A percentile compares a stretch with the other conserved stretches of the same genome.
phyloP scores from a whole-genome alignment of 2,329 filamentous ascomycete species.

The Colletotrichum orbiculare region DNA sequence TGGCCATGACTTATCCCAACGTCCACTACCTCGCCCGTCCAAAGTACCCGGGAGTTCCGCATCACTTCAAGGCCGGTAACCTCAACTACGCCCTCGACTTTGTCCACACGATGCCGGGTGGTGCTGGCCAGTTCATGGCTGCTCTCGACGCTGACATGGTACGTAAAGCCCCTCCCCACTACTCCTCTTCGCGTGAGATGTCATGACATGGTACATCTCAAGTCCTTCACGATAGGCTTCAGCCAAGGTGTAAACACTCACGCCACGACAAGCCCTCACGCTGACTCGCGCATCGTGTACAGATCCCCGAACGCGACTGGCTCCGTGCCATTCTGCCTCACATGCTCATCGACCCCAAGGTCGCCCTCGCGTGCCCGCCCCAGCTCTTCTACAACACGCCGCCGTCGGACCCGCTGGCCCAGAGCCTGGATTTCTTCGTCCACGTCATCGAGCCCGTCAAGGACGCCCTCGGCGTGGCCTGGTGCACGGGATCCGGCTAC shows the following conservation, averaged over 20 bases:
- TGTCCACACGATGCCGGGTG: slow-evolving; percentile 61
- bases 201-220: no score
- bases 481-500: slow-evolving; percentile 74
- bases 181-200: not conserved
- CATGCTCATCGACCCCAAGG: slow-evolving; percentile 64
- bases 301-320: slow-evolving; percentile 71
- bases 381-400: slow-evolving; percentile 74
- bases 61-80: slow-evolving; percentile 74
- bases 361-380: slow-evolving; percentile 69
- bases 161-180: slow-evolving; percentile 29
- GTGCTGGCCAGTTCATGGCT: slow-evolving; percentile 69
- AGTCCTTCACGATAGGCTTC: no score
- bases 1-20: slow-evolving; percentile 57
- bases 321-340: slow-evolving; percentile 70
- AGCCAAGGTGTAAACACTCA: slow-evolving; percentile 5
- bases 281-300: not conserved
- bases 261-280: no score
- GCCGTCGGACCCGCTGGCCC: slow-evolving; percentile 65
- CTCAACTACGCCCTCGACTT: slow-evolving; percentile 69
- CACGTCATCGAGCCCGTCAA: slow-evolving; percentile 63
- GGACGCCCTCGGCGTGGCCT: slow-evolving; percentile 65
- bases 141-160: slow-evolving; percentile 75
- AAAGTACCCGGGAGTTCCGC: slow-evolving; percentile 59
- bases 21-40: slow-evolving; percentile 64
- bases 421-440: slow-evolving; percentile 69